A percentile compares a stretch with the other conserved stretches of the same genome.
Evolutionary conservation across 129 eudicot genomes (phyloP).

Genomic region (Solidago caesia): DNA sequence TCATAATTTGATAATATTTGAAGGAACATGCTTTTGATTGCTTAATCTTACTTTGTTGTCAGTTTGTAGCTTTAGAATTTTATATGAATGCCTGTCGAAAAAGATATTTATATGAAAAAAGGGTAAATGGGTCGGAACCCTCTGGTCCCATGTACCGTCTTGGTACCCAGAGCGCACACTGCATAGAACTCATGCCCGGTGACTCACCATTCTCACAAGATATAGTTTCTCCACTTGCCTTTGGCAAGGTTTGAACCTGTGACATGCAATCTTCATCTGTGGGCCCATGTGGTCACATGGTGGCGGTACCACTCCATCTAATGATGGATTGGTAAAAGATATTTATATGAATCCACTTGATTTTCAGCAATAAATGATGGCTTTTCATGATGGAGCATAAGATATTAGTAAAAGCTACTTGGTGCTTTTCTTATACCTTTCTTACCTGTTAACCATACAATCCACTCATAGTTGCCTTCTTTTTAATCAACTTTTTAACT

Average conservation of each 20-base stretch:
- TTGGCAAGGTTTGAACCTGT: too few relatives aligned
- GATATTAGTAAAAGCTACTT: slow-evolving; percentile 22
- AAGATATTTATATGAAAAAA: neutral
- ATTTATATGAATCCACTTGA: neutral
- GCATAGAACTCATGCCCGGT: too few relatives aligned
- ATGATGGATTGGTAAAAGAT: too few relatives aligned
- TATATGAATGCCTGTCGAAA: neutral
- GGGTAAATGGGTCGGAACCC: too few relatives aligned
- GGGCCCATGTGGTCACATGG: too few relatives aligned
- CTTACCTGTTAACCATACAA: slow-evolving; percentile 16
- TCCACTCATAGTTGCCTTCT: slow-evolving; percentile 27
- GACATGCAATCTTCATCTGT: too few relatives aligned
- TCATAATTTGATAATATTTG: neutral
- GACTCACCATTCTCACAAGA: too few relatives aligned
- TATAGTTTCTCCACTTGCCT: too few relatives aligned
- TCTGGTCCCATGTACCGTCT: too few relatives aligned
- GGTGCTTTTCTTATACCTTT: slow-evolving; percentile 13
- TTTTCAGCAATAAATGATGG: neutral
- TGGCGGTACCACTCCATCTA: too few relatives aligned
- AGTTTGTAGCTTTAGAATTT: neutral
- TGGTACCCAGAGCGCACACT: too few relatives aligned
- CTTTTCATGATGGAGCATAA: slow-evolving; percentile 17
- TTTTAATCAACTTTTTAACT: slow-evolving; percentile 12
- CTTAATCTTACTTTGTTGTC: neutral
- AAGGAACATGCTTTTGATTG: slow-evolving; percentile 2